These are phyloP conservation scores for Cucurbita argyrosperma DNA, from an alignment of 306 rosid genomes.

Conservation along the genomic window DNA sequence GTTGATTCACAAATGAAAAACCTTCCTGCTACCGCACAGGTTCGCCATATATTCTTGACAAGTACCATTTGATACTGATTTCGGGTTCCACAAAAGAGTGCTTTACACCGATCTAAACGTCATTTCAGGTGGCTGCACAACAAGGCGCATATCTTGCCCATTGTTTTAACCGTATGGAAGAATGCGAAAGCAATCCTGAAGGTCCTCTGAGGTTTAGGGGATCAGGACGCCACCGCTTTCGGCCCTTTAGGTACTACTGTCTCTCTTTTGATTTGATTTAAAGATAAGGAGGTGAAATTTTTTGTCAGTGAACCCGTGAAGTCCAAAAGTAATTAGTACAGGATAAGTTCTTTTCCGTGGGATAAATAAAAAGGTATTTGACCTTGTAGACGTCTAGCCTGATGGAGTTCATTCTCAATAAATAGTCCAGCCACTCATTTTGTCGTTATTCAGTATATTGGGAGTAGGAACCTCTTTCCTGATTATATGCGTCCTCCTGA, in stretches of 20 bases:
- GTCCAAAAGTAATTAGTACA: not conserved
- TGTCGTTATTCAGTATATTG: not conserved
- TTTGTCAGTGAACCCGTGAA: not conserved
- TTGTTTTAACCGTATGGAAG: conserved; percentile 77
- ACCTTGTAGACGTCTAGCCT: not conserved
- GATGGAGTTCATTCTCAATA: not conserved
- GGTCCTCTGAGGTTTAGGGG: conserved; percentile 95
- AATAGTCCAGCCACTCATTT: not conserved
- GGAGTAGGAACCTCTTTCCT: not conserved
- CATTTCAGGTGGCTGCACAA: conserved; percentile 83
- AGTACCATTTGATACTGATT: not conserved
- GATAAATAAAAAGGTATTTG: not conserved
- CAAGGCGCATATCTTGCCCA: conserved; percentile 77
- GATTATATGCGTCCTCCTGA: not conserved
- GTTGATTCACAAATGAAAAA: conserved; percentile 93
- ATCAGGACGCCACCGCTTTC: conserved; percentile 88
- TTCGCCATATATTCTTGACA: conserved; percentile 7
- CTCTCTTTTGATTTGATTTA: not conserved
- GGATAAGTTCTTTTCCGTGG: not conserved
- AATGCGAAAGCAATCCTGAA: conserved; percentile 60
- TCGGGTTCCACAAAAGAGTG: not conserved
- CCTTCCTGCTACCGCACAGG: conserved; percentile 99
- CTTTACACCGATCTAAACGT: conserved; percentile 6
- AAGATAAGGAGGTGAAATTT: not conserved
- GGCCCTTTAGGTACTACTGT: conserved; percentile 59